Base-by-base conservation (phyloP, 2,329 filamentous ascomycete genomes). In the Curvularia sp. region DNA sequence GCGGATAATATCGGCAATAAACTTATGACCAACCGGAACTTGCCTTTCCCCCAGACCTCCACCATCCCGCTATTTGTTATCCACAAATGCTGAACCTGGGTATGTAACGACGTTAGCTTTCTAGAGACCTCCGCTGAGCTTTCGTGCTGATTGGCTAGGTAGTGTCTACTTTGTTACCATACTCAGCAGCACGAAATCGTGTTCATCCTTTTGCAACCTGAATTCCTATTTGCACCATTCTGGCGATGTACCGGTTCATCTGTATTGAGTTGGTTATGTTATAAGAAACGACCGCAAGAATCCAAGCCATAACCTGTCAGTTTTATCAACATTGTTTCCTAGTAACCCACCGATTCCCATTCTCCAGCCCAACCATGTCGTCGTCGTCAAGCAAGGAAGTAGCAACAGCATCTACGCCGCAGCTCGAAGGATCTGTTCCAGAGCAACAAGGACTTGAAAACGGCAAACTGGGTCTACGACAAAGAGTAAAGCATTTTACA, bases 401-500 rank as follows among this genome's bases (percentile, higher is more conserved):
- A 27, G 42, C 42, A 45, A 18, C 9, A 8, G 2, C 42, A 45
- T 28, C 39, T 13, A 42, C 39, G 2, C 39, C 39, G 2, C 41
- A 49, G 9, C 41, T 38, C 13, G 25, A 25, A 13, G 18, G 9
- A 5, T 27, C 21, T 3, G 6, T 15, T n/a, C 43, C 43, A n/a
- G 46, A 54, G 19, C 42, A 32, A 7, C 13, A 6, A n/a, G 21
- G 15, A 7, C 9, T 19, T 2, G 5, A 48, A 25, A 32, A 42
- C n/a, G 5, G 2, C 10, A 53, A 43, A 57, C 47, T 64, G n/a
- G 53, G 63, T 2, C 28, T 72, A 42, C 63, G 69, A 9, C 56
- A 60, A 12, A 60, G 74, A 19, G 27, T 74, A 3, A 69, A 68
- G 36, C 72, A 80, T 53, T 80, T 80, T 54, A 81, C 80, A 5